Conservation (phyloP, 352 stramenopile species). For the Pythium scleroteichum region DNA sequence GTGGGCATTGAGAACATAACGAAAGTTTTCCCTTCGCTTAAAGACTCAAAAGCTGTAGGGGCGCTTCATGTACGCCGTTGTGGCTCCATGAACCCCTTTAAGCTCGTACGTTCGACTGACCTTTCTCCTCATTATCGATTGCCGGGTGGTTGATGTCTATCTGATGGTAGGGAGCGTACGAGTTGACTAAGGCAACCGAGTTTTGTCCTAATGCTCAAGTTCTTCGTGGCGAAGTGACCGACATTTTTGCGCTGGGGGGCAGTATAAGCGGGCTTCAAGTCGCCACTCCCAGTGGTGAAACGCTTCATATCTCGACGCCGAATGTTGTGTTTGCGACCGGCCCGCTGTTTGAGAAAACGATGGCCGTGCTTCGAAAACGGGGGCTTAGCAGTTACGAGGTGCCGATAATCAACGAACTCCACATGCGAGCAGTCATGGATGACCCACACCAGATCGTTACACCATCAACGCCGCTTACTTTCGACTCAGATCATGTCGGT, state of each 20-base stretch:
- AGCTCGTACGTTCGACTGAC: conserved; percentile 37
- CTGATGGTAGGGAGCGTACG: conserved; percentile 44
- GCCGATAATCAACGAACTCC: conserved; percentile 74
- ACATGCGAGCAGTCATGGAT: conserved; percentile 67
- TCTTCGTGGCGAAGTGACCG: conserved; percentile 57
- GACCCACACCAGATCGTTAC: conserved; percentile 58
- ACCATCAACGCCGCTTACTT: conserved; percentile 63
- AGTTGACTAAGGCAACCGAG: conserved; percentile 63
- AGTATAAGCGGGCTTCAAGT: conserved; percentile 59
- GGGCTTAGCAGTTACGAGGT: conserved; percentile 55
- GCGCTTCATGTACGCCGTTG: conserved; percentile 72
- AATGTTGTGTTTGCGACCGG: conserved; percentile 75
- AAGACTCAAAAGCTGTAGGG: conserved; percentile 52
- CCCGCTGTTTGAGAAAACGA: conserved; percentile 65
- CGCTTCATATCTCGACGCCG: conserved; percentile 54
- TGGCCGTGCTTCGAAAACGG: conserved; percentile 55
- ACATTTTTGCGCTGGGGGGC: conserved; percentile 52
- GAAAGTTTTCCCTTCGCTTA: conserved; percentile 57
- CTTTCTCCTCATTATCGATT: too few relatives aligned
- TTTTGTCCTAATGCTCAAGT: conserved; percentile 62
- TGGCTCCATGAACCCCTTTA: conserved; percentile 70
- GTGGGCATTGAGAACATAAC: conserved; percentile 64
- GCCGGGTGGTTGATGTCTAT: not conserved
- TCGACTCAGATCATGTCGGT: conserved; percentile 70
- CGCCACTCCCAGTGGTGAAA: conserved; percentile 48